A percentile compares a stretch with the other conserved stretches of the same genome.
These are phyloP conservation scores for Clavulina sp. DNA, from an alignment of 768 basidiomycete species.

Conservation along the genomic window DNA sequence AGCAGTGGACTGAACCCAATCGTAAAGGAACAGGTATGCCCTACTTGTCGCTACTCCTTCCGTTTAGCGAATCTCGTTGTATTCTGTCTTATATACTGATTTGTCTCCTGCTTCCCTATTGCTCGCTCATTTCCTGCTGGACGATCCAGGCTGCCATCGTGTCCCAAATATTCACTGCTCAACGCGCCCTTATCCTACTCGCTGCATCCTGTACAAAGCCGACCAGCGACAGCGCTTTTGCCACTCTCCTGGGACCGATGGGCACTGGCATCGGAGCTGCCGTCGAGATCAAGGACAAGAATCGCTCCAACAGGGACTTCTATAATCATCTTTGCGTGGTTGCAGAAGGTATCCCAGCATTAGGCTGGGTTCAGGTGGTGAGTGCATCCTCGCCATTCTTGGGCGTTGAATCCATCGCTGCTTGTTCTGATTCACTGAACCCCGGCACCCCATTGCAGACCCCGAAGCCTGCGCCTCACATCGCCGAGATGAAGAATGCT, in stretches of 20 bases:
- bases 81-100: not conserved
- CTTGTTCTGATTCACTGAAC: not conserved
- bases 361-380: slow-evolving; percentile 81
- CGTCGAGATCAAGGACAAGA: slow-evolving; percentile 64
- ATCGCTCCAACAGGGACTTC: slow-evolving; percentile 61
- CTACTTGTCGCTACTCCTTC: slow-evolving; percentile 2
- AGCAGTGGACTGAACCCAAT: slow-evolving; percentile 52
- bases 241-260: slow-evolving; percentile 45
- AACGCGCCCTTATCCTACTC: slow-evolving; percentile 49
- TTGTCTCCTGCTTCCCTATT: not conserved
- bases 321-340: slow-evolving; percentile 62
- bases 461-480: slow-evolving; percentile 61
- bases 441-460: slow-evolving; percentile 21
- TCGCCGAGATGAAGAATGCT: slow-evolving; percentile 74
- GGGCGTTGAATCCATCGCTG: not conserved
- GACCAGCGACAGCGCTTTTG: slow-evolving; percentile 33
- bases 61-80: not conserved
- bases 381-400: slow-evolving; percentile 17
- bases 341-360: slow-evolving; percentile 61
- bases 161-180: slow-evolving; percentile 43
- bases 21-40: slow-evolving; percentile 64
- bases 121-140: not conserved
- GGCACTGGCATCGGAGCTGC: slow-evolving; percentile 57
- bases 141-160: slow-evolving; percentile 43
- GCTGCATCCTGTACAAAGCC: slow-evolving; percentile 70